phyloP scores from a whole-genome alignment of 140 eudicot genomes.

The Cichorium intybus region DNA sequence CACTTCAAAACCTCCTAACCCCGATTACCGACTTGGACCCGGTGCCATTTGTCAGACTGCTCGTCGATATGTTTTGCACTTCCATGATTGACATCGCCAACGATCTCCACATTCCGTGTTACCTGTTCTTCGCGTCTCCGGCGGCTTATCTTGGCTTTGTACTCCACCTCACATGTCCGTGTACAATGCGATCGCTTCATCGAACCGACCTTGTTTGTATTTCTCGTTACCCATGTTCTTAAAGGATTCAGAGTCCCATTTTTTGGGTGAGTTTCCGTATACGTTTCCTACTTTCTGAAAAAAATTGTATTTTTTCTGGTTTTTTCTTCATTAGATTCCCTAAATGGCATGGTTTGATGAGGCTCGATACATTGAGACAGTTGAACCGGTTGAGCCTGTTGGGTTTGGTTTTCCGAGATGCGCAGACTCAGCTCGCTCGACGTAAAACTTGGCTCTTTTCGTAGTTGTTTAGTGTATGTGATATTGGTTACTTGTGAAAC shows the following conservation, averaged over 20 bases:
- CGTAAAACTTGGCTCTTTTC: constrained; percentile 49
- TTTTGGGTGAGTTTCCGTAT: constrained; percentile 29
- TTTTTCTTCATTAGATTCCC: constrained; percentile 50
- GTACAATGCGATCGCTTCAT: constrained; percentile 65
- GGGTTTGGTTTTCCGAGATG: constrained; percentile 25
- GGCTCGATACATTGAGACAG: constrained; percentile 33
- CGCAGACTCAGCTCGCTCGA: constrained; percentile 53
- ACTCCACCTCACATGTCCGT: constrained; percentile 40
- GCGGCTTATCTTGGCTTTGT: constrained; percentile 36
- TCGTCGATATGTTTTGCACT: constrained; percentile 44
- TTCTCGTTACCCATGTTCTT: constrained; percentile 73
- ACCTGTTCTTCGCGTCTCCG: constrained; percentile 38
- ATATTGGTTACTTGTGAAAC: constrained; percentile 47
- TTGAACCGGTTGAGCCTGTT: constrained; percentile 27
- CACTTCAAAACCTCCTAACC: constrained; percentile 11
- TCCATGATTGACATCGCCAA: constrained; percentile 41
- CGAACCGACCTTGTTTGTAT: constrained; percentile 64
- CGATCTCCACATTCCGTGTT: constrained; percentile 27
- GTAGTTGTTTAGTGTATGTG: constrained; percentile 39
- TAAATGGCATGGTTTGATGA: constrained; percentile 51
- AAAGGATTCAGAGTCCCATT: constrained; percentile 51
- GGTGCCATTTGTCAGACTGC: constrained; percentile 16
- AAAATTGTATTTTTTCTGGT: background rate
- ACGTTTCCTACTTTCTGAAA: constrained; percentile 36
- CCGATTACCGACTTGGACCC: background rate